Evolutionary conservation across 352 stramenopile species (phyloP).

Genomic region (Blastocystis sp.): DNA sequence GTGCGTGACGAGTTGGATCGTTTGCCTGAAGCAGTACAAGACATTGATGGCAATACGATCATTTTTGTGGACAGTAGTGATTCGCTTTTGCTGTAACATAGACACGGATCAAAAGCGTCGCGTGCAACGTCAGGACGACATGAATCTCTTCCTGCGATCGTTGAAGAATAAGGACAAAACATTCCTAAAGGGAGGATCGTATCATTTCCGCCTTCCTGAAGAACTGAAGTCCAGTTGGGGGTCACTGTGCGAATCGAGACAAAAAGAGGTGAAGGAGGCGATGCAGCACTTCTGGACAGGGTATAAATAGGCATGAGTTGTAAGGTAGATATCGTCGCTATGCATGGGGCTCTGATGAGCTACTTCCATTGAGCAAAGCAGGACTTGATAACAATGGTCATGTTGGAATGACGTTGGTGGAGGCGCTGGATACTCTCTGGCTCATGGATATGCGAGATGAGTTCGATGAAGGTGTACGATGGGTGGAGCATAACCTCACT

Average conservation of each 20-base stretch:
- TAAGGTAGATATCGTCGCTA: constrained; percentile 40
- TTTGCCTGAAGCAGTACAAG: neutral
- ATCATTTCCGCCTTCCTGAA: constrained; percentile 14
- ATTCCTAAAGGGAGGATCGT: constrained; percentile 13
- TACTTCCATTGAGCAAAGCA: constrained; percentile 61
- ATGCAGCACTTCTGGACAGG: constrained; percentile 11
- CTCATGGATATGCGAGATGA: constrained; percentile 85
- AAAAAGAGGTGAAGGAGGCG: neutral
- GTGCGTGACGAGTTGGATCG: neutral
- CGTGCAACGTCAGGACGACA: neutral
- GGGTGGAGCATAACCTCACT: constrained; percentile 69
- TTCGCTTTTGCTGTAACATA: neutral
- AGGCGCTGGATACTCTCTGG: constrained; percentile 85
- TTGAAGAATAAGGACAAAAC: neutral
- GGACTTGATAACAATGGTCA: constrained; percentile 67
- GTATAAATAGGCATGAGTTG: neutral
- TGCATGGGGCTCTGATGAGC: constrained; percentile 62
- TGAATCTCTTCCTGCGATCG: constrained; percentile 25
- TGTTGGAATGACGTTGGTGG: constrained; percentile 80
- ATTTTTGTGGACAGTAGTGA: neutral
- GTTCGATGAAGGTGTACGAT: constrained; percentile 77
- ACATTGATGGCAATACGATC: constrained; percentile 33
- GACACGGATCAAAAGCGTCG: neutral
- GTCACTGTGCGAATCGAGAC: neutral
- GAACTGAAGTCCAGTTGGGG: neutral